Percentiles rank a stretch among this genome's conserved stretches.
phyloP scores from a whole-genome alignment of 805 yeast genomes.

The Sugiyamaella lignohabitans region DNA sequence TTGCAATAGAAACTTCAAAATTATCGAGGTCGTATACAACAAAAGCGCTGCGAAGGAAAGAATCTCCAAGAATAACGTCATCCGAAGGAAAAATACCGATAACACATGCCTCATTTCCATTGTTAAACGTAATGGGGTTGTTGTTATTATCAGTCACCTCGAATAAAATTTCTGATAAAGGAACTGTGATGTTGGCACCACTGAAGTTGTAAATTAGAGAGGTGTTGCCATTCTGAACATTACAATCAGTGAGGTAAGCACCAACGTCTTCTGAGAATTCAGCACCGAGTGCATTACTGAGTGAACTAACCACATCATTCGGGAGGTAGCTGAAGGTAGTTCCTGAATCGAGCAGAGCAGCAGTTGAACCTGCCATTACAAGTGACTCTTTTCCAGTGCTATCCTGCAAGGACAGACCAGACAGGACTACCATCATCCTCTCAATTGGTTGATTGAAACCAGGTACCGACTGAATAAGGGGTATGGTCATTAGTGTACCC shows the following conservation, averaged over 20 bases:
- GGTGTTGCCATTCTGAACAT: conserved; percentile 5
- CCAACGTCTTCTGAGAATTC: conserved; percentile 2
- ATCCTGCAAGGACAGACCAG: conserved; percentile 9
- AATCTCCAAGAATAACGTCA: conserved; percentile 51
- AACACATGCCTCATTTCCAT: conserved; percentile 11
- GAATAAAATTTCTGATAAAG: conserved; percentile 21
- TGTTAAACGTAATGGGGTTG: conserved; percentile 1
- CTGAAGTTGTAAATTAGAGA: conserved; percentile 17
- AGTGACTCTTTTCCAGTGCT: conserved; percentile 1
- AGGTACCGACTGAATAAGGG: conserved; percentile 22
- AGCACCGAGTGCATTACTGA: conserved; percentile 11
- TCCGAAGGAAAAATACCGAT: conserved; percentile 12
- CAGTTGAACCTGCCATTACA: conserved; percentile 11
- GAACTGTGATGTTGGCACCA: conserved; percentile 23
- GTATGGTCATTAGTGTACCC: conserved; percentile 34
- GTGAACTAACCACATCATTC: conserved; percentile 19
- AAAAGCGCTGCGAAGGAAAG: conserved; percentile 58
- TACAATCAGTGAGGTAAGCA: conserved; percentile 6
- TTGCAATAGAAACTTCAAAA: conserved; percentile 50
- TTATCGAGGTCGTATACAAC: conserved; percentile 61
- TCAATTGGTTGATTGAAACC: conserved; percentile 8
- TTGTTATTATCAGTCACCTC: conserved; percentile 4
- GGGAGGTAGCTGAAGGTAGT: conserved; percentile 49
- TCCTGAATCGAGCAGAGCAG: conserved; percentile 53
- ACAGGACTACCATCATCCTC: conserved; percentile 3